Base-by-base conservation (phyloP, 176 grass and related monocot species). In the Avena eriantha region DNA sequence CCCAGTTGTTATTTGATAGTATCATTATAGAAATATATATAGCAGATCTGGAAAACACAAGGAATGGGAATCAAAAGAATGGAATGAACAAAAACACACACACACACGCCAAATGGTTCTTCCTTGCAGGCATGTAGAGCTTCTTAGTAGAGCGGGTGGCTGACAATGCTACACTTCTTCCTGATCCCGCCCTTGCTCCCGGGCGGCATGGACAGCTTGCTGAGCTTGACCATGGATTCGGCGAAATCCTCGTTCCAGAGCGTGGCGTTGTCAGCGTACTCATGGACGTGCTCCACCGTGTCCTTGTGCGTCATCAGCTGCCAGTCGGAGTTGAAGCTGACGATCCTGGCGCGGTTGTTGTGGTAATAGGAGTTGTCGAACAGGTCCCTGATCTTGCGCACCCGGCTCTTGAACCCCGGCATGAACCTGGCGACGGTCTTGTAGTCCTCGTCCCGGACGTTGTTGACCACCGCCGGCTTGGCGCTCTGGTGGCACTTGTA, bases 181-280 rank as follows among this genome's bases (percentile, higher is more conserved):
- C 93, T 92, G 86, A 95, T 88, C 82, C 87, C 86, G 5, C 93
- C 93, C 41, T 86, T 81, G 87, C 77, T 95, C 31, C 90, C 90
- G 0, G 36, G 48, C 10, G 86, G 87, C 84, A 83, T 86, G 63
- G 85, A 57, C 34, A 95, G 80, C 77, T 87, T 45, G 78, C 93
- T 89, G 87, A 95, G 91, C 87, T 90, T 89, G 45, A 90, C 29
- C 87, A 92, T 70, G 3, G 93, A 87, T 0, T 88, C 84, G 11
- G 61, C 18, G 47, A 95, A 95, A 47, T 90, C 89, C 10, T 48
- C 35, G 33, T 84, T 83, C 87, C 90, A 95, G 1, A 85, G 63
- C 8, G 85, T 81, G 41, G 4, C 67, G 21, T 91, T 86, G 5
- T 87, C 58, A 11, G 71, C 81, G 22, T 92, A 87, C 75, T 86